Conservation (phyloP, 176 grass and related monocot genomes). For the Ananas comosus region DNA sequence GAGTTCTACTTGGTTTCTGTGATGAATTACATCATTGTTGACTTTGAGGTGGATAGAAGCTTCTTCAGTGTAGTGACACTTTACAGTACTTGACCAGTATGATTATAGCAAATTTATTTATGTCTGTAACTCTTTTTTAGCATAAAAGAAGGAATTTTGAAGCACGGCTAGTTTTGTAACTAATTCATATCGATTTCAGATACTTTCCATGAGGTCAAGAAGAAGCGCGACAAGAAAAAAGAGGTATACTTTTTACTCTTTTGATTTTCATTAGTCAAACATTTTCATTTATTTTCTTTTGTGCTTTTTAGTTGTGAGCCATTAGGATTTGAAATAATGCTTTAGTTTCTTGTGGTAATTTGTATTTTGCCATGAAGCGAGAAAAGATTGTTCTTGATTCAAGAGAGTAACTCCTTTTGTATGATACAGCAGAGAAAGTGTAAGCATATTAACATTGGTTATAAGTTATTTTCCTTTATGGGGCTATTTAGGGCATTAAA, state of each 20-base stretch:
- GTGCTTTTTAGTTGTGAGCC: not conserved
- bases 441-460: not conserved
- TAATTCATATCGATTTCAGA: constrained; percentile 33
- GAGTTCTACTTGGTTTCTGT: too few species aligned
- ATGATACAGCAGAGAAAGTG: not conserved
- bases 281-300: not conserved
- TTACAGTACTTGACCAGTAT: not conserved
- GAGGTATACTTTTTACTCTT: constrained; percentile 35
- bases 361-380: not conserved
- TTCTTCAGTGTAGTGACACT: not conserved
- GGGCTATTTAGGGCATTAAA: too few species aligned
- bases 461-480: too few species aligned
- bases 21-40: too few species aligned
- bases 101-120: not conserved
- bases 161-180: not conserved
- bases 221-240: constrained; percentile 77
- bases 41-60: too few species aligned
- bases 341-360: not conserved
- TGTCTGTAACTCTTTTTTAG: not conserved
- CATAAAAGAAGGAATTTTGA: not conserved
- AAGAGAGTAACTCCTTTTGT: not conserved
- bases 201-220: constrained; percentile 77
- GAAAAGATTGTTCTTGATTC: not conserved
- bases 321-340: not conserved
- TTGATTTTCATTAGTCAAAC: too few species aligned